phyloP scores from a whole-genome alignment of 106 monocot genomes.

The Acanthochlamys bracteata region DNA sequence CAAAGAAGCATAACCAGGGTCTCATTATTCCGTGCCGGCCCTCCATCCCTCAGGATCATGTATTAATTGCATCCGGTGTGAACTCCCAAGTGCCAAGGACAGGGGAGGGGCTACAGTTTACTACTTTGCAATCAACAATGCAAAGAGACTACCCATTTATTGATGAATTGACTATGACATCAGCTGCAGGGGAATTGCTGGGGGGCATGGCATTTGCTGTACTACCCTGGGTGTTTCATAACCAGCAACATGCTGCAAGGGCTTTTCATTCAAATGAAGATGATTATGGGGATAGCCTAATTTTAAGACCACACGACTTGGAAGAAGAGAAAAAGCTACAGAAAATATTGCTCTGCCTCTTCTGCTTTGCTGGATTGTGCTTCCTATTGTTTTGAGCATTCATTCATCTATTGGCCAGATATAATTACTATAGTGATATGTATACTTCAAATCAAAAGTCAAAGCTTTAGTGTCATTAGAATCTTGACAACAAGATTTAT shows the following conservation, averaged over 20 bases:
- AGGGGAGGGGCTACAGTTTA: neutral
- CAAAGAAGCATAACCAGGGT: neutral
- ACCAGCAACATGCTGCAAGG: constrained; percentile 7
- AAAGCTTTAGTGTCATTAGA: too few species aligned
- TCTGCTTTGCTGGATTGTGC: constrained; percentile 43
- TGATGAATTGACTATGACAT: neutral
- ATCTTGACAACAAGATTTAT: too few species aligned
- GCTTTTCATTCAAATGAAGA: constrained; percentile 17
- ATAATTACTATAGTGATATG: too few species aligned
- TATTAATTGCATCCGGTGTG: neutral
- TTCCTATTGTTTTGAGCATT: constrained; percentile 46
- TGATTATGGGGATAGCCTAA: constrained; percentile 5
- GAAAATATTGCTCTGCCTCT: constrained; percentile 60
- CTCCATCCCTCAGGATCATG: constrained; percentile 3
- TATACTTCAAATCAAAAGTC: too few species aligned
- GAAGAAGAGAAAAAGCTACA: constrained; percentile 43
- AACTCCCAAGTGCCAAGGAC: neutral
- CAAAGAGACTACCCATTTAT: neutral
- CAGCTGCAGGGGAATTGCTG: constrained; percentile 31
- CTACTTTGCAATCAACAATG: constrained; percentile 8
- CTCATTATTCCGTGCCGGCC: constrained; percentile 42
- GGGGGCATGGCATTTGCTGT: constrained; percentile 44
- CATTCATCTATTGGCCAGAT: too few species aligned
- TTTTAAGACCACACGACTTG: constrained; percentile 30
- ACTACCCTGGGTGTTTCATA: constrained; percentile 35